Conservation (phyloP, 2,329 filamentous ascomycete species). For the Xylaria sp. region DNA sequence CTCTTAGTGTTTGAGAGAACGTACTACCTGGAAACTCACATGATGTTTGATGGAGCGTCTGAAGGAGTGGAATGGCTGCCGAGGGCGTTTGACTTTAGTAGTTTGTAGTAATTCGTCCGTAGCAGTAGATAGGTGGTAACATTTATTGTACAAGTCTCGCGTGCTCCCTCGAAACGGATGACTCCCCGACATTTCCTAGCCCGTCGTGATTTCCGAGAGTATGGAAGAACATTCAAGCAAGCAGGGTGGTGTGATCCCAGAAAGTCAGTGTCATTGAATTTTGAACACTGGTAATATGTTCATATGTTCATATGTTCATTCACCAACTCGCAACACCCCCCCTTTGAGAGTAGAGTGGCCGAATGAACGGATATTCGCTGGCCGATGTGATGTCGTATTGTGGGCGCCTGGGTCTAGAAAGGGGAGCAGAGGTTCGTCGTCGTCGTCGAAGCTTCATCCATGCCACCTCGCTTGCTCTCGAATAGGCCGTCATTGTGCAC, state of each 20-base stretch:
- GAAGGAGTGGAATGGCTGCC: background rate
- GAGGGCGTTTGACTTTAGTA: background rate
- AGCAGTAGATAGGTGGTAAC: conserved; percentile 7
- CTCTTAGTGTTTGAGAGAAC: conserved; percentile 38
- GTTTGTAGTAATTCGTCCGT: conserved; percentile 17
- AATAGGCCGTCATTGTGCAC: background rate
- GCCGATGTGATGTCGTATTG: background rate
- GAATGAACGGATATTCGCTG: background rate
- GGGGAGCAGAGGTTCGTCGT: background rate
- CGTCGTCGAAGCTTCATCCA: background rate
- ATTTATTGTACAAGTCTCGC: conserved; percentile 28
- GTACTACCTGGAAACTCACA: background rate
- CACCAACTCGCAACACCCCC: background rate
- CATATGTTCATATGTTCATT: background rate
- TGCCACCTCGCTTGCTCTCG: background rate
- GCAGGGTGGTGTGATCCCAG: background rate
- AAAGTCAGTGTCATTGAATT: background rate
- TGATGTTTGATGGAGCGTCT: background rate
- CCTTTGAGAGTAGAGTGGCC: background rate
- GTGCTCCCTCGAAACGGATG: background rate
- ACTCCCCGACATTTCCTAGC: background rate
- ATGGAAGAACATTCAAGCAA: background rate
- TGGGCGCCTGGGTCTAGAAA: background rate
- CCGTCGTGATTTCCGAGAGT: background rate
- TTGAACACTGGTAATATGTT: no score